Evolutionary conservation across 371 early-diverging fungal genomes (phyloP), one percentile per base, ranked within the genome.

Genomic region (Circinella umbellata): DNA sequence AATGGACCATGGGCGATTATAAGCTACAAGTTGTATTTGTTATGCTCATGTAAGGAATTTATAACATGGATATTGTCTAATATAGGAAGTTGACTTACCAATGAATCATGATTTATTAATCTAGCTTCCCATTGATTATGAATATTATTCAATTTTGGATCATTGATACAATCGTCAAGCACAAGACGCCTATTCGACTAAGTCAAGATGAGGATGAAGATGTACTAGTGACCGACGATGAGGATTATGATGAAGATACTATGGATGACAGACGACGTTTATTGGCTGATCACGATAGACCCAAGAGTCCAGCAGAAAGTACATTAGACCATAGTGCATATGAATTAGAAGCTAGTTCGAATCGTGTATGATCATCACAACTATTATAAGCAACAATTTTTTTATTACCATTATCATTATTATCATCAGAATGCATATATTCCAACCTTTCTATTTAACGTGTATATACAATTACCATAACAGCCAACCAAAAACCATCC

Each of bases 61-160:
- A 4, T 10, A 20, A n/a, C 55, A 39, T 15, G 18, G n/a, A 4
- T 59, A 3, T 0, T 34, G 4, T 18, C 13, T 2, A 13, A 47
- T 9, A 15, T 1, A 14, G 54, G 8, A 15, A 14, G 54, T n/a
- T 54, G 17, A 54, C 54, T 15, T n/a, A 7, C n/a, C 47, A 47
- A 54, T 14, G 27, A 27, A 27, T 27, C 27, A 27, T 27, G 27
- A 27, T 27, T 27, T 27, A 27, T 27, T 27, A 27, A 27, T 27
- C 27, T 68, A 81, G 82, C 10, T 77, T 89, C 47, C 88, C 88
- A 1, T 63, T 89, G 20, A 74, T 84, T 15, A 85, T 90, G 88
- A 88, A 89, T 62, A 88, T 86, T 47, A 73, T 87, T 46, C 90
- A 90, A 72, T 90, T 88, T 76, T 90, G 90, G 89, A 74, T 89